These are phyloP conservation scores for Tolypocladium ovalisporum DNA, from an alignment of 2,329 filamentous ascomycete genomes.

Conservation along the genomic window DNA sequence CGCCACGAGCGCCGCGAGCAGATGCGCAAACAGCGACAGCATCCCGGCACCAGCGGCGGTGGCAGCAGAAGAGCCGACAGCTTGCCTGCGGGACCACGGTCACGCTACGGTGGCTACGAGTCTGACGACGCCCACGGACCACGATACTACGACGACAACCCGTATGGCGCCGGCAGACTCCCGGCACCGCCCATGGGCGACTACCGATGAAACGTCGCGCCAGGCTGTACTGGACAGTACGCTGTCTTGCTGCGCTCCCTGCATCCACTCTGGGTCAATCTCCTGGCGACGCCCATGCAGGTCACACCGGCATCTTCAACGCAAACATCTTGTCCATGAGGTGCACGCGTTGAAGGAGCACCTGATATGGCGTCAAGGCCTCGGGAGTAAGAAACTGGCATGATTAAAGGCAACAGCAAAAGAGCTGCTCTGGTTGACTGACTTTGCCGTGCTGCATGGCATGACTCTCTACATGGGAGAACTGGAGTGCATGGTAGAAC, in stretches of 20 bases:
- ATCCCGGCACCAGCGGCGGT: conserved; percentile 24
- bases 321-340: too few species aligned
- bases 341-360: neutral
- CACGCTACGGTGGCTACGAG: conserved; percentile 24
- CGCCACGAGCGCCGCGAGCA: conserved; percentile 38
- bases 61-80: conserved; percentile 31
- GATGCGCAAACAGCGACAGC: conserved; percentile 14
- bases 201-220: conserved; percentile 1
- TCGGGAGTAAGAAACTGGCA: neutral
- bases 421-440: neutral
- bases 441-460: conserved; percentile 15
- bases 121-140: conserved; percentile 28
- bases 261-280: neutral
- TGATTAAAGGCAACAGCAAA: neutral
- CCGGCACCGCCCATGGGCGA: conserved; percentile 21
- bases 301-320: too few species aligned
- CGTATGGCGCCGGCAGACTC: conserved; percentile 29
- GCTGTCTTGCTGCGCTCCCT: neutral
- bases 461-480: conserved; percentile 6
- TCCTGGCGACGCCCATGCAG: neutral
- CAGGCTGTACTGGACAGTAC: neutral
- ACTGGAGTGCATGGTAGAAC: conserved; percentile 16
- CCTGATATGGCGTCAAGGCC: neutral
- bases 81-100: conserved; percentile 30
- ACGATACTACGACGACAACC: conserved; percentile 35